Percentiles rank a stretch among this genome's conserved stretches.
Evolutionary conservation across 2,329 filamentous ascomycete species (phyloP).

Genomic region (Aureobasidium namibiae): DNA sequence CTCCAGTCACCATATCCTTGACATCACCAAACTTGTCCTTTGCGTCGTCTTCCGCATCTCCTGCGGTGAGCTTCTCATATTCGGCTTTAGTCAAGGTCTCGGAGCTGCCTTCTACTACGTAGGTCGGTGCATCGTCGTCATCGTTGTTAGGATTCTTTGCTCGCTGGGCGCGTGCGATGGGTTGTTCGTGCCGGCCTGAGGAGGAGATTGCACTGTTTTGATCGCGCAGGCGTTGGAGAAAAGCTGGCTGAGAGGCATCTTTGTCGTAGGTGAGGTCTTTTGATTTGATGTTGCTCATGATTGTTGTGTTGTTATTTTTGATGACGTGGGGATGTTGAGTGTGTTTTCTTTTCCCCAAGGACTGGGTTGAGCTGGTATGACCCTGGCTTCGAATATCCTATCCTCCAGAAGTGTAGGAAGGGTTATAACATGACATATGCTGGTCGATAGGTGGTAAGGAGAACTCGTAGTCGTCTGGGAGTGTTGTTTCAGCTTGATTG

Average conservation of each 20-base stretch:
- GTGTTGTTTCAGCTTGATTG: too few relatives aligned
- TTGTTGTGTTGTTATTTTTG: not conserved
- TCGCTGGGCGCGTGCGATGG: constrained; percentile 35
- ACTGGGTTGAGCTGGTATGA: not conserved
- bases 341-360: not conserved
- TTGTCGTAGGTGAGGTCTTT: constrained; percentile 58
- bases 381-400: not conserved
- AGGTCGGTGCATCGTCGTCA: constrained; percentile 67
- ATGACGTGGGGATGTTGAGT: not conserved
- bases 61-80: constrained; percentile 33
- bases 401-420: not conserved
- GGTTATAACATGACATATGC: too few relatives aligned
- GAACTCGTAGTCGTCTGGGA: too few relatives aligned
- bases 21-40: constrained; percentile 11
- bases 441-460: too few relatives aligned
- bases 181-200: constrained; percentile 35
- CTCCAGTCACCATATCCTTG: constrained; percentile 18
- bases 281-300: constrained; percentile 33
- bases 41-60: constrained; percentile 6
- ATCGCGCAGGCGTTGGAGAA: constrained; percentile 41
- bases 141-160: constrained; percentile 52
- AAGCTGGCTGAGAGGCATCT: constrained; percentile 40
- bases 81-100: constrained; percentile 48
- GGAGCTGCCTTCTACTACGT: constrained; percentile 66
- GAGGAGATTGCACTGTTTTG: constrained; percentile 37